Base-by-base conservation (phyloP, 108 stramenopile species). In the Pseudonitzschia multistriata region DNA sequence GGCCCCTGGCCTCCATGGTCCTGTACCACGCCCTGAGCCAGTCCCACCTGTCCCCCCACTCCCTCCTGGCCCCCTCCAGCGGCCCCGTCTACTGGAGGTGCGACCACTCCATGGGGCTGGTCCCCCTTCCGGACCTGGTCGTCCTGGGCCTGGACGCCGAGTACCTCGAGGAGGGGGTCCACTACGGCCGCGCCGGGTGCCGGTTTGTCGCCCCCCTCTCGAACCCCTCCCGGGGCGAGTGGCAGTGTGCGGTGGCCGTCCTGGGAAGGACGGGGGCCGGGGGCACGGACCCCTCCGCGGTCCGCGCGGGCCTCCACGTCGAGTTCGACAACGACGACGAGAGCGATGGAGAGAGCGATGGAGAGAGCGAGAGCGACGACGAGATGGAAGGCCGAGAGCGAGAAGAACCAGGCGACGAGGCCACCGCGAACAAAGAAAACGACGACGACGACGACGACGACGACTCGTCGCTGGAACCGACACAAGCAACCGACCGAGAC, bases 51-150 rank as follows among this genome's bases (percentile, higher is more conserved):
- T 86, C 88, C 28, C 74, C 92, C 29, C 90, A 42, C 76, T 81
- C 24, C 66, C 77, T 14, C 0, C 30, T 14, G 40, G 27, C 62
- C 14, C 42, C 55, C 28, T 57, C 55, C 14, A 10, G 65, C 11
- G 49, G 66, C 59, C 96, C 96, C 21, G 86, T 97, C 54, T 94
- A 87, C 74, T 97, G 96, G 94, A 87, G 95, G 61, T 86, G 81
- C 37, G 98, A 97, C 77, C 91, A 95, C 73, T 84, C 93, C 14
- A 66, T 98, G 40, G 78, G 88, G 5, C 78, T 98, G 45, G 97
- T 95, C 74, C 98, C 98, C 2, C 79, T 91, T 33, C 98, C 98
- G 3, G 88, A 96, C 69, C 82, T 87, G n/a, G 56, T 96, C 7
- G 56, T 96, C 33, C 25, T 92, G 10, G 95, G 85, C 10, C 84